phyloP scores from a whole-genome alignment of 2,329 filamentous ascomycete species.

The Neobulgaria alba region DNA sequence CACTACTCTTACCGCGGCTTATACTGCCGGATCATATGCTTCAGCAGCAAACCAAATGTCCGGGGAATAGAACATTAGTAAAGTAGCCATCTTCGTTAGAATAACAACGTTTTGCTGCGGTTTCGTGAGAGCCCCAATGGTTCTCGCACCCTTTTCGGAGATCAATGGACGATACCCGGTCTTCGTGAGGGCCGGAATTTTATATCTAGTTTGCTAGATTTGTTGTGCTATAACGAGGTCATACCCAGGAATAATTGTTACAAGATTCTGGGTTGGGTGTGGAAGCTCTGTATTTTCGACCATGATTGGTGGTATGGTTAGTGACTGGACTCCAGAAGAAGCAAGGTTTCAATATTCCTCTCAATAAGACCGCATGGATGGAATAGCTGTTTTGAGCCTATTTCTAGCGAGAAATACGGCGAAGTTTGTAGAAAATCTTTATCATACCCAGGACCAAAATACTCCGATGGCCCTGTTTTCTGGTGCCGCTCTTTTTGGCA shows the following conservation, averaged over 20 bases:
- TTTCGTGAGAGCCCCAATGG: constrained; percentile 79
- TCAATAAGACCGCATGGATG: too few species aligned
- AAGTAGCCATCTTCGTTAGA: constrained; percentile 59
- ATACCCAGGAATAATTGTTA: constrained; percentile 65
- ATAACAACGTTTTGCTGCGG: constrained; percentile 77
- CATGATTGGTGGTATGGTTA: constrained; percentile 86
- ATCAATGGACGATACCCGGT: constrained; percentile 81
- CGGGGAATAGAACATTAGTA: constrained; percentile 54
- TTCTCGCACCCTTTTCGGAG: constrained; percentile 79
- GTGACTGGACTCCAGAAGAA: too few species aligned
- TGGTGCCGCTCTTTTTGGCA: constrained; percentile 69
- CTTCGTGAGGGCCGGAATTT: constrained; percentile 62
- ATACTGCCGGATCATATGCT: constrained; percentile 72
- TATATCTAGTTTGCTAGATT: constrained; percentile 64
- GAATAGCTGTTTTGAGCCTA: too few species aligned
- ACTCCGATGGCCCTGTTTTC: constrained; percentile 86
- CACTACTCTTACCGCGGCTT: constrained; percentile 70
- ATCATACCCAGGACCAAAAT: constrained; percentile 69
- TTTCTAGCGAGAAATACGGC: too few species aligned
- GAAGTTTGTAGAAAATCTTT: too few species aligned
- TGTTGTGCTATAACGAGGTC: constrained; percentile 63
- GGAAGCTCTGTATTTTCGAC: constrained; percentile 74
- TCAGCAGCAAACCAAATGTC: constrained; percentile 59
- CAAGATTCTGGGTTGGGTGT: constrained; percentile 69
- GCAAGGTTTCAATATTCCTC: too few species aligned